phyloP scores from a whole-genome alignment of 108 stramenopile genomes.

The Fistulifera pelliculosa region DNA sequence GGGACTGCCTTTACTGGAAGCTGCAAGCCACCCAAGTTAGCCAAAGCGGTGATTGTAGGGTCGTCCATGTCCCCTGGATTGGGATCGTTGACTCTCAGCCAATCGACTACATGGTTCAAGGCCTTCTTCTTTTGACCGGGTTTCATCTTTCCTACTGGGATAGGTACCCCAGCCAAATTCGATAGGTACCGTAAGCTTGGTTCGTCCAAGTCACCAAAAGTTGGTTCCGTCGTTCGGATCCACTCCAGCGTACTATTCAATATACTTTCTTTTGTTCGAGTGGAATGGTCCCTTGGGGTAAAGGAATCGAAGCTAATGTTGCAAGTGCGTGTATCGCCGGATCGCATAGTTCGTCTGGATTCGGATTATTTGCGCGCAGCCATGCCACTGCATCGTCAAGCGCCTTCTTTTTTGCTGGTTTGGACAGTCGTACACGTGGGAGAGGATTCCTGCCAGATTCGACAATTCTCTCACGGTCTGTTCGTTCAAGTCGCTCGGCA shows the following conservation, averaged over 20 bases:
- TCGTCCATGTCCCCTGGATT: conserved; percentile 5
- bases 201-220: conserved; percentile 3
- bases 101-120: conserved; percentile 8
- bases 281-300: conserved; percentile 1
- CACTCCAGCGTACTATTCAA: conserved; percentile 7
- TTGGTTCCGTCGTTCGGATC: not conserved
- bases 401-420: conserved; percentile 17
- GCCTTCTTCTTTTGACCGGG: conserved; percentile 5
- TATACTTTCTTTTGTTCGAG: conserved; percentile 5
- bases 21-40: conserved; percentile 1
- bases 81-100: conserved; percentile 13
- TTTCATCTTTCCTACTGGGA: conserved; percentile 6
- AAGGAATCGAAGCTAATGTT: conserved; percentile 3
- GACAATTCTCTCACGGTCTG: not conserved
- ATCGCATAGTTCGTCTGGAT: conserved; percentile 12
- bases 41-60: conserved; percentile 4
- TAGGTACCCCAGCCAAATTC: not conserved
- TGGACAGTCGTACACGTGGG: not conserved
- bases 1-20: not conserved
- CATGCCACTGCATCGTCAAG: conserved; percentile 17
- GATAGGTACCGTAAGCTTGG: not conserved
- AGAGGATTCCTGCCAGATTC: not conserved
- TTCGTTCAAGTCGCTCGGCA: conserved; percentile 1
- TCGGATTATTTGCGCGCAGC: conserved; percentile 14
- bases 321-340: conserved; percentile 6